phyloP scores from a whole-genome alignment of 805 yeast species.

The Starmera caribaea region DNA sequence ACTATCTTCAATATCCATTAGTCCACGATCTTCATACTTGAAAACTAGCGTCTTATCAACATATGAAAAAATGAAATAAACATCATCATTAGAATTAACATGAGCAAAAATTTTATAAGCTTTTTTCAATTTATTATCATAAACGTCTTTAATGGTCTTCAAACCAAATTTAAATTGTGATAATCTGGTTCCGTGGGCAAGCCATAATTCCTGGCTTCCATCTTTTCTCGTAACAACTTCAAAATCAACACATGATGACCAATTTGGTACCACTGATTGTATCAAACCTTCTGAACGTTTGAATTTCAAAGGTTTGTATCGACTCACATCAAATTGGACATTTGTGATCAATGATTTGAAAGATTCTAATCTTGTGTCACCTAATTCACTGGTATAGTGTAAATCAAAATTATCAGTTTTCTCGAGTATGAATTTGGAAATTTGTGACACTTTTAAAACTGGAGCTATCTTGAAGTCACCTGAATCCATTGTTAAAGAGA shows the following conservation, averaged over 20 bases:
- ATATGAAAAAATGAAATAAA: slow-evolving; percentile 26
- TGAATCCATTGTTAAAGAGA: slow-evolving; percentile 14
- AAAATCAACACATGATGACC: slow-evolving; percentile 40
- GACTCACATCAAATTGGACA: too few relatives aligned
- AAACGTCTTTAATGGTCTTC: slow-evolving; percentile 7
- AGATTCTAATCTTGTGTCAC: too few relatives aligned
- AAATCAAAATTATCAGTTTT: slow-evolving; percentile 10
- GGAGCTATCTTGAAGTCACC: slow-evolving; percentile 18
- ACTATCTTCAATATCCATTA: slow-evolving; percentile 18
- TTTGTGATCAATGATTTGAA: too few relatives aligned
- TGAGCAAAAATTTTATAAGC: slow-evolving; percentile 12
- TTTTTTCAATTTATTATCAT: slow-evolving; percentile 8
- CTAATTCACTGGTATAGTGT: slow-evolving; percentile 29
- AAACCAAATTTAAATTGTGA: slow-evolving; percentile 13
- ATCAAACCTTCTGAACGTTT: too few relatives aligned
- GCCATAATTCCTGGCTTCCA: slow-evolving; percentile 30
- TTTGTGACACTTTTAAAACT: slow-evolving; percentile 27
- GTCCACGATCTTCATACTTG: slow-evolving; percentile 19
- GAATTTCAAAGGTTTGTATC: too few relatives aligned
- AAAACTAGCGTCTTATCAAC: slow-evolving; percentile 29
- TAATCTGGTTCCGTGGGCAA: slow-evolving; percentile 11
- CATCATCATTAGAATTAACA: slow-evolving; percentile 5
- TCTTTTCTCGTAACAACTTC: slow-evolving; percentile 20
- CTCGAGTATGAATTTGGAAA: slow-evolving; percentile 17
- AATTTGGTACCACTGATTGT: slow-evolving; percentile 20